These are phyloP conservation scores for Cladosporium sp. DNA, from an alignment of 2,329 filamentous ascomycete genomes.

Conservation along the genomic window DNA sequence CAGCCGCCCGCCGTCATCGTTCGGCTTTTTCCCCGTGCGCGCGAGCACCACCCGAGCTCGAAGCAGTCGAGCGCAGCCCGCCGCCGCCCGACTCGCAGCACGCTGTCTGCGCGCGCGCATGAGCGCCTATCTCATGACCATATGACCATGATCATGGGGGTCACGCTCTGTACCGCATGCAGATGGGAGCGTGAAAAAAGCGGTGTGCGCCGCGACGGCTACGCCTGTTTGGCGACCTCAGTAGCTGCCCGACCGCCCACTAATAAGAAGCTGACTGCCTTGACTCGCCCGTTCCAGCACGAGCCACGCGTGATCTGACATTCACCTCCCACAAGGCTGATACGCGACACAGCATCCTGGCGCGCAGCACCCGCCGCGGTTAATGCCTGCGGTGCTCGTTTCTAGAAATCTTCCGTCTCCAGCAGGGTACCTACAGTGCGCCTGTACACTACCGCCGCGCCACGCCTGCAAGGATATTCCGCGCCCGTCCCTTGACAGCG, in stretches of 20 bases:
- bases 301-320: constrained; percentile 6
- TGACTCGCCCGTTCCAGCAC: background rate
- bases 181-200: background rate
- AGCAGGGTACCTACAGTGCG: background rate
- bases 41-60: no score
- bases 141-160: background rate
- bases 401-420: constrained; percentile 1
- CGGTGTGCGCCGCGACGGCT: constrained; percentile 2
- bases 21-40: no score
- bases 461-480: background rate
- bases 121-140: background rate
- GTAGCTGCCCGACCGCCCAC: no score
- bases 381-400: constrained; percentile 10
- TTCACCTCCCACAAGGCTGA: constrained; percentile 8
- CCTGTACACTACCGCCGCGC: no score
- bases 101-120: no score
- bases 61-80: no score
- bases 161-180: background rate
- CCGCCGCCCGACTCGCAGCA: no score
- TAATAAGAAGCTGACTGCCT: background rate
- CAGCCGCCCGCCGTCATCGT: no score
- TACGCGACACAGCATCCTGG: background rate
- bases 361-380: background rate
- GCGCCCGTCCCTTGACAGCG: background rate
- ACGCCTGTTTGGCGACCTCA: background rate